Conservation (phyloP, 1,284 basidiomycete species). For the Peniophora sp. region DNA sequence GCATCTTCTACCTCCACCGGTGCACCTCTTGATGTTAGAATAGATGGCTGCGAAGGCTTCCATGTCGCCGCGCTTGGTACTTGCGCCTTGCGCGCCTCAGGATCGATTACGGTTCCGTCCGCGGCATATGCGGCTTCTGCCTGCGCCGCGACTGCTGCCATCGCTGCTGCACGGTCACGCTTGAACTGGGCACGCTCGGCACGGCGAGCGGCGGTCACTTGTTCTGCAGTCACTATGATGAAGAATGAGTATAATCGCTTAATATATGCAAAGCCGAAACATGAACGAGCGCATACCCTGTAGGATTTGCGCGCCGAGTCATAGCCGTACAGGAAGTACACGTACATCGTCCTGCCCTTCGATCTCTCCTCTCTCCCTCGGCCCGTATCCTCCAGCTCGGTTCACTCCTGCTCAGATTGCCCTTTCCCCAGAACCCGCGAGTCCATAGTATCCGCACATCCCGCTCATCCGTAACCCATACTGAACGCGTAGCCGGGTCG, state of each 20-base stretch:
- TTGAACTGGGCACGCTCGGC: slow-evolving; percentile 88
- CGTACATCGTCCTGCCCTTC: slow-evolving; percentile 47
- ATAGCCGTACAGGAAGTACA: too few relatives aligned
- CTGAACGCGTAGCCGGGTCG: slow-evolving; percentile 67
- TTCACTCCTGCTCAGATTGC: slow-evolving; percentile 88
- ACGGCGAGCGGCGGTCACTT: slow-evolving; percentile 79
- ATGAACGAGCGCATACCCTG: background rate
- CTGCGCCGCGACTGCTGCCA: slow-evolving; percentile 65
- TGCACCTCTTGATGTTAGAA: slow-evolving; percentile 7
- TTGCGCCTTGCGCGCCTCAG: slow-evolving; percentile 27
- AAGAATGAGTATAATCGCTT: background rate
- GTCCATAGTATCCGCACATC: slow-evolving; percentile 76
- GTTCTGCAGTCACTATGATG: slow-evolving; percentile 69
- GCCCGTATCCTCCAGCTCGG: slow-evolving; percentile 85
- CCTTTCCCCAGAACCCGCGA: slow-evolving; percentile 96
- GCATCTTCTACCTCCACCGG: slow-evolving; percentile 6
- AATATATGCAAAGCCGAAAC: background rate
- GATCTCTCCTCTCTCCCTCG: slow-evolving; percentile 50
- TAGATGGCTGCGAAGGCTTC: slow-evolving; percentile 36
- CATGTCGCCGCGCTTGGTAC: slow-evolving; percentile 76
- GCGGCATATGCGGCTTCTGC: slow-evolving; percentile 67
- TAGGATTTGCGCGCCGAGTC: background rate
- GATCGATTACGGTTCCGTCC: slow-evolving; percentile 47
- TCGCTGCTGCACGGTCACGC: slow-evolving; percentile 76
- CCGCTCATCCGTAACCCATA: slow-evolving; percentile 65